Evolutionary conservation across 495 filamentous ascomycete genomes (phyloP).

Genomic region (Terfezia boudieri): DNA sequence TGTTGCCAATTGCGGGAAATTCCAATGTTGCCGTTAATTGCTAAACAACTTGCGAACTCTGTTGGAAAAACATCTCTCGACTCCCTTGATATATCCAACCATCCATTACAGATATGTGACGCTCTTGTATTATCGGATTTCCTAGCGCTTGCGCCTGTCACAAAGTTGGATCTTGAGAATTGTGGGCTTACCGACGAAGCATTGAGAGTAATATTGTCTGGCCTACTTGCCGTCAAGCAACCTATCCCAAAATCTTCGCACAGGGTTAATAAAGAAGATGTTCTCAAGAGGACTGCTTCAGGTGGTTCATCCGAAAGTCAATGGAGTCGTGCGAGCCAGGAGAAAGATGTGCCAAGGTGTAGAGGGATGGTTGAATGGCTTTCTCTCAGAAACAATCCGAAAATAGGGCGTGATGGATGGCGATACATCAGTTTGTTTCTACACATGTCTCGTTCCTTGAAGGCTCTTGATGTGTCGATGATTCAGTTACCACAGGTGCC

Average conservation of each 20-base stretch:
- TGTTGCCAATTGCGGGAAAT: slow-evolving; percentile 89
- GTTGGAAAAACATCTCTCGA: slow-evolving; percentile 39
- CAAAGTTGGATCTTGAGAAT: slow-evolving; percentile 62
- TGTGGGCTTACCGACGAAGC: slow-evolving; percentile 72
- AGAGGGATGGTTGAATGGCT: slow-evolving; percentile 66
- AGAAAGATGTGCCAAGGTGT: slow-evolving; percentile 21
- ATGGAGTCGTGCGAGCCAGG: background rate
- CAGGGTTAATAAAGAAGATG: background rate
- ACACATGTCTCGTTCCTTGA: slow-evolving; percentile 67
- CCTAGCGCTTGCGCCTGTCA: slow-evolving; percentile 77
- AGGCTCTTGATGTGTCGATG: slow-evolving; percentile 65
- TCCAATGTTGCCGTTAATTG: slow-evolving; percentile 67
- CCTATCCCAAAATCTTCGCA: slow-evolving; percentile 16
- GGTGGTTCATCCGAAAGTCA: background rate
- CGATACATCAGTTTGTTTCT: slow-evolving; percentile 74
- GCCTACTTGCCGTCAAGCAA: slow-evolving; percentile 57
- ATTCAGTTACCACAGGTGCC: slow-evolving; percentile 48
- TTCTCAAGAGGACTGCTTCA: background rate
- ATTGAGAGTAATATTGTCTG: slow-evolving; percentile 64
- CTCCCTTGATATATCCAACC: slow-evolving; percentile 62
- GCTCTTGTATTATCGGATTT: slow-evolving; percentile 76
- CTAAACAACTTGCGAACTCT: slow-evolving; percentile 41
- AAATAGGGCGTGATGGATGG: slow-evolving; percentile 73
- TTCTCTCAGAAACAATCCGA: slow-evolving; percentile 69
- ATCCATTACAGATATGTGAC: slow-evolving; percentile 61